Evolutionary conservation across 1,139 yeast genomes (phyloP).

Genomic region (Suhomyces bolitotheri): DNA sequence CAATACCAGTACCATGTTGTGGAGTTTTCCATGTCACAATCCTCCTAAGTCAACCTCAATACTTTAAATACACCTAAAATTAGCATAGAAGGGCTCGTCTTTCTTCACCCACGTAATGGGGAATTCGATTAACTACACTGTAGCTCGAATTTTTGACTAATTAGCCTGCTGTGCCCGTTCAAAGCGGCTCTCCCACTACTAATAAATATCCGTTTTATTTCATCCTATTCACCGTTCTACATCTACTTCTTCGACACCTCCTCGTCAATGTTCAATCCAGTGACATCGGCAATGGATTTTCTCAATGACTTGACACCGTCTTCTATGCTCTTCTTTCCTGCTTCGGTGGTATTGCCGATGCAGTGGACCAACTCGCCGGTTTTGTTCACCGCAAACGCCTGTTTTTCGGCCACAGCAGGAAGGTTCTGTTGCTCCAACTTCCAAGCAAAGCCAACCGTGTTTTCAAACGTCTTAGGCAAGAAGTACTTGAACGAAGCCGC

Average conservation of each 20-base stretch:
- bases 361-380: constrained; percentile 48
- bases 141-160: too few species aligned
- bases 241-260: constrained; percentile 57
- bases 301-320: constrained; percentile 46
- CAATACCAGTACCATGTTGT: too few species aligned
- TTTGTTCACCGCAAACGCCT: constrained; percentile 46
- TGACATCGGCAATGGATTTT: constrained; percentile 53
- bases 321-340: constrained; percentile 42
- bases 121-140: too few species aligned
- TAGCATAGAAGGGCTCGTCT: too few species aligned
- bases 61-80: too few species aligned
- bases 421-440: constrained; percentile 61
- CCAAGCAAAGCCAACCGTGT: constrained; percentile 64
- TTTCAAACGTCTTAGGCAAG: constrained; percentile 74
- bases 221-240: background rate
- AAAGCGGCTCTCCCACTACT: too few species aligned
- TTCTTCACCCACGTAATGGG: too few species aligned
- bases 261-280: constrained; percentile 70
- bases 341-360: constrained; percentile 39
- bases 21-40: too few species aligned
- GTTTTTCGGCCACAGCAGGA: constrained; percentile 70
- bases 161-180: too few species aligned
- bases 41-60: too few species aligned
- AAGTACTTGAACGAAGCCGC: constrained; percentile 68
- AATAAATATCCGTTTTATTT: too few species aligned